Evolutionary conservation across 305 asterid genomes (phyloP).

Genomic region (Solanum chacoense): DNA sequence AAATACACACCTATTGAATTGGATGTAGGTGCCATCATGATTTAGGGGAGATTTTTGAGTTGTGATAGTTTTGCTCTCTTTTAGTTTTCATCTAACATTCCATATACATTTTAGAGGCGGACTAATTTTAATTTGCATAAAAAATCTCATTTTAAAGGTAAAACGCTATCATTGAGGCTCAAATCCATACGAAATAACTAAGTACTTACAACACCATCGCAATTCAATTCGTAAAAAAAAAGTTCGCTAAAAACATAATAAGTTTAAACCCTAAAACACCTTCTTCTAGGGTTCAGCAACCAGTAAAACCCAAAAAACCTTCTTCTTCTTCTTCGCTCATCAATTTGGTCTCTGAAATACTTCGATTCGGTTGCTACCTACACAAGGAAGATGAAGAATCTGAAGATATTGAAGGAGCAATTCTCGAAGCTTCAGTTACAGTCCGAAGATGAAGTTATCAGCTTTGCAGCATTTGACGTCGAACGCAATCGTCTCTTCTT

Average conservation of each 20-base stretch:
- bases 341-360: background rate
- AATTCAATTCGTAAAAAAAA: background rate
- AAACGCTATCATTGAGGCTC: background rate
- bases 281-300: background rate
- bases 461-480: constrained; percentile 60
- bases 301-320: background rate
- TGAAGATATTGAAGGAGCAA: constrained; percentile 58
- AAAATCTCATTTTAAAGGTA: background rate
- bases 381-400: constrained; percentile 45
- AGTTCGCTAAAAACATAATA: background rate
- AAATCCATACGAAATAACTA: background rate
- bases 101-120: fast-evolving
- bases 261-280: background rate
- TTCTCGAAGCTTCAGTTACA: constrained; percentile 36
- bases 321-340: background rate
- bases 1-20: background rate
- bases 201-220: background rate
- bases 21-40: background rate
- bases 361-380: background rate
- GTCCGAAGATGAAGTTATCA: constrained; percentile 42
- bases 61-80: too few species aligned
- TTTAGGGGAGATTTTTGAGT: background rate
- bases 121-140: background rate
- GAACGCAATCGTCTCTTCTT: constrained; percentile 74
- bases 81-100: too few species aligned